Percentiles rank a stretch among this genome's conserved stretches.
Conservation (phyloP, 148 eudicot genomes). For the Rhododendron simsii region DNA sequence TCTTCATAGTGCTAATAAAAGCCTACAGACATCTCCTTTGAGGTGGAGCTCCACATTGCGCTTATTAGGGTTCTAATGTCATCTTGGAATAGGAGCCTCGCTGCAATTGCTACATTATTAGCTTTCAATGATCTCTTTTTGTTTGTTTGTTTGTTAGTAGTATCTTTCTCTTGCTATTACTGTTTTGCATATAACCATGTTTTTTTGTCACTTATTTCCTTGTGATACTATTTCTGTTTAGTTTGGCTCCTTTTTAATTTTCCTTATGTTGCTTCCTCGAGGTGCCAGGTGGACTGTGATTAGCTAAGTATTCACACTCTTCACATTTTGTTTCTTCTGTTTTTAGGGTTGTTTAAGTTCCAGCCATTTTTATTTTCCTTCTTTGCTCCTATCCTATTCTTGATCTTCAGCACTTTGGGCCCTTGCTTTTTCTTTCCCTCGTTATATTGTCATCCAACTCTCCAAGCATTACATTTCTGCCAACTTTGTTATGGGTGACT, state of each 20-base stretch:
- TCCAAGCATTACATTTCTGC: not conserved
- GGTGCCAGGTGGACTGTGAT: not conserved
- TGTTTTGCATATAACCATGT: not conserved
- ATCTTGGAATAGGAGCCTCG: not conserved
- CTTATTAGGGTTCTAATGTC: not conserved
- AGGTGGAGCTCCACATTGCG: not conserved
- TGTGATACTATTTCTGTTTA: not conserved
- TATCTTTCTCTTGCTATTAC: not conserved
- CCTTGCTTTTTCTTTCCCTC: not conserved
- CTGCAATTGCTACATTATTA: not conserved
- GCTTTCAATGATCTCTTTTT: not conserved
- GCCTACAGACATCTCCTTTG: not conserved
- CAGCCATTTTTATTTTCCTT: not conserved
- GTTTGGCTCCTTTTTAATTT: not conserved
- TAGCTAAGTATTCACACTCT: not conserved
- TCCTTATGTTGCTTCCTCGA: not conserved
- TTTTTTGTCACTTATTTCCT: not conserved
- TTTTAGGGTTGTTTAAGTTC: not conserved
- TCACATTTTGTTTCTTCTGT: not conserved
- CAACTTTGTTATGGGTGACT: not conserved
- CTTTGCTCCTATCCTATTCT: not conserved
- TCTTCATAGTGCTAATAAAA: not conserved
- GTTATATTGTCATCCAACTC: not conserved
- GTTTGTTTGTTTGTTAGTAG: not conserved
- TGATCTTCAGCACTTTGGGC: not conserved